Evolutionary conservation across 768 basidiomycete species (phyloP).

Genomic region (Rubroboletus satanas): DNA sequence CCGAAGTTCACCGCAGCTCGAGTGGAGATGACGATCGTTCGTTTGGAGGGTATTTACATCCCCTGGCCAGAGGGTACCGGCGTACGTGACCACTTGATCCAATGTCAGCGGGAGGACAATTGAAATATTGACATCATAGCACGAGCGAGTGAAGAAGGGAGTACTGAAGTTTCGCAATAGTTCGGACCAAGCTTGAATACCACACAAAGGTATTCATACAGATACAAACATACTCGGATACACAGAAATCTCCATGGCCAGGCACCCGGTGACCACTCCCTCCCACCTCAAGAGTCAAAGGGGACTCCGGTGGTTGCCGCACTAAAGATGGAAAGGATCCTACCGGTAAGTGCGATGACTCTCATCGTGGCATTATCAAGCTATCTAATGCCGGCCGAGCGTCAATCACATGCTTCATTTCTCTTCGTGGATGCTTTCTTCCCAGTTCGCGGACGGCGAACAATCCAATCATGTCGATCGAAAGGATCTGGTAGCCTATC

Average conservation of each 20-base stretch:
- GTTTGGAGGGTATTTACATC: not conserved
- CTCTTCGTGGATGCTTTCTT: not conserved
- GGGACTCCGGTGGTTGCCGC: not conserved
- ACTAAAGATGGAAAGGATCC: not conserved
- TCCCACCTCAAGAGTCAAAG: too few species aligned
- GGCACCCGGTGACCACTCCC: not conserved
- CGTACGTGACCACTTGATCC: not conserved
- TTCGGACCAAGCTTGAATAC: not conserved
- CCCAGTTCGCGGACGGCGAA: slow-evolving; percentile 6
- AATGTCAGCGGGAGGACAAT: not conserved
- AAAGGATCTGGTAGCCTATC: slow-evolving; percentile 12
- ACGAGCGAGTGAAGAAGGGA: not conserved
- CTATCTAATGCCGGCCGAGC: slow-evolving; percentile 7
- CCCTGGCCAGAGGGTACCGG: not conserved
- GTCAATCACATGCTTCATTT: slow-evolving; percentile 4
- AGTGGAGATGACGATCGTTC: not conserved
- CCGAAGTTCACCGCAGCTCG: too few species aligned
- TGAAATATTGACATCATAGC: not conserved
- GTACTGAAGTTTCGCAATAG: not conserved
- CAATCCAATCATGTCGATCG: slow-evolving; percentile 15
- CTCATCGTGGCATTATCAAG: slow-evolving; percentile 11
- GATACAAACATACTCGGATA: not conserved
- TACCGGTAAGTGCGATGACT: not conserved
- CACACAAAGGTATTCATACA: not conserved
- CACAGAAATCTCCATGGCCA: not conserved